These are phyloP conservation scores for Penicillium manginii DNA, from an alignment of 495 filamentous ascomycete genomes.

Conservation along the genomic window DNA sequence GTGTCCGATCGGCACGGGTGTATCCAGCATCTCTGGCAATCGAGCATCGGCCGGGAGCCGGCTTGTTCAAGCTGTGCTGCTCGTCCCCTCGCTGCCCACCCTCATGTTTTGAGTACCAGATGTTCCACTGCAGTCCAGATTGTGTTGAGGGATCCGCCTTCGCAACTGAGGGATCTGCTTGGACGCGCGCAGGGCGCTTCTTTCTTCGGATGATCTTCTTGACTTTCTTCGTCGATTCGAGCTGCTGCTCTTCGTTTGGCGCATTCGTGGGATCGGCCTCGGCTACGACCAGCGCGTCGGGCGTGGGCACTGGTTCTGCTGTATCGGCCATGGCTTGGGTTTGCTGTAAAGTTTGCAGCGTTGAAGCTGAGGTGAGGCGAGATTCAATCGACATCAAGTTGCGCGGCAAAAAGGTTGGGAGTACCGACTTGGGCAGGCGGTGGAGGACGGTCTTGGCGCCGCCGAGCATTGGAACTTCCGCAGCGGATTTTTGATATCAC, in stretches of 20 bases:
- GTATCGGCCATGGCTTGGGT: conserved; percentile 39
- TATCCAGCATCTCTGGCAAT: conserved; percentile 82
- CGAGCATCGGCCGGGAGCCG: conserved; percentile 79
- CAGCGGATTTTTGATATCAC: conserved; percentile 17
- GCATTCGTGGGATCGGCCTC: conserved; percentile 26
- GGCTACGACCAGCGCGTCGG: conserved; percentile 29
- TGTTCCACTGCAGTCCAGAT: conserved; percentile 91
- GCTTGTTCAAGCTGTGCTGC: conserved; percentile 76
- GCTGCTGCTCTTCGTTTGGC: conserved; percentile 23
- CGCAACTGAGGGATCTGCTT: conserved; percentile 84
- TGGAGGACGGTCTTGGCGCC: conserved; percentile 12
- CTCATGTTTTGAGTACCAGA: conserved; percentile 93
- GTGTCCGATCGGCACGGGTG: conserved; percentile 79
- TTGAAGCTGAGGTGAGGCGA: conserved; percentile 4
- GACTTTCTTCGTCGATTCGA: conserved; percentile 45
- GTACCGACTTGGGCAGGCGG: neutral
- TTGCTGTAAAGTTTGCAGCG: neutral
- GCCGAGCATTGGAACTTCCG: conserved; percentile 7
- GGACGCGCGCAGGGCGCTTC: conserved; percentile 59
- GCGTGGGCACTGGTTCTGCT: conserved; percentile 19
- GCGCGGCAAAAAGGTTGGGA: conserved; percentile 14
- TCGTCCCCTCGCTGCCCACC: conserved; percentile 89
- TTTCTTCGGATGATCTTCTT: conserved; percentile 59
- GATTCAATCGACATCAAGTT: conserved; percentile 10
- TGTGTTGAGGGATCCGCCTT: conserved; percentile 82